phyloP scores from a whole-genome alignment of 805 yeast species.

The Candida montana region DNA sequence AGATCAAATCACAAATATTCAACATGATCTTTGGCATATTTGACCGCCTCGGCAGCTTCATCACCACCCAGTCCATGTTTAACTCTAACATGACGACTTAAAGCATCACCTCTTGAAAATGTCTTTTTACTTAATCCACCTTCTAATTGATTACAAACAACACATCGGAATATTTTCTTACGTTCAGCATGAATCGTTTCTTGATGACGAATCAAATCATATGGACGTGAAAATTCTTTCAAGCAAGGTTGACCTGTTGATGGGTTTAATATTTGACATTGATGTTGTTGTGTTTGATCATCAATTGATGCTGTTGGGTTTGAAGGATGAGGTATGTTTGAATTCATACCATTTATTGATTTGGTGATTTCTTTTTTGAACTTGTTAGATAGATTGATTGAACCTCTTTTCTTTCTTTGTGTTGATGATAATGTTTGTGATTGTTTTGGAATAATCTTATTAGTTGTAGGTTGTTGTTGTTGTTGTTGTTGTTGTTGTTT shows the following conservation, averaged over 20 bases:
- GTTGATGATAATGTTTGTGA: not conserved
- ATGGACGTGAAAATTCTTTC: constrained; percentile 87
- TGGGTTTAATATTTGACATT: constrained; percentile 57
- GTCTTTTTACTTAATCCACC: constrained; percentile 53
- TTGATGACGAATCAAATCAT: constrained; percentile 91
- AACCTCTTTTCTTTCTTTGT: constrained; percentile 1
- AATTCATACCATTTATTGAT: not conserved
- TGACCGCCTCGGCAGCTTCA: constrained; percentile 66
- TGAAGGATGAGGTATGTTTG: not conserved
- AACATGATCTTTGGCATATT: constrained; percentile 72
- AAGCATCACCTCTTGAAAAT: constrained; percentile 90
- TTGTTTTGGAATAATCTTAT: no score
- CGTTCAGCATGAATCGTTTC: constrained; percentile 91
- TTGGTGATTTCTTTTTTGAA: not conserved
- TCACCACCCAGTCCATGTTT: constrained; percentile 72
- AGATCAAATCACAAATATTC: constrained; percentile 37
- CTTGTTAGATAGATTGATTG: not conserved
- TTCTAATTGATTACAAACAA: constrained; percentile 56
- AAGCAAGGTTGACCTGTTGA: constrained; percentile 59
- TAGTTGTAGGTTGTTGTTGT: not conserved
- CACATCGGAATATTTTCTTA: constrained; percentile 81
- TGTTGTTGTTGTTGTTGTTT: not conserved
- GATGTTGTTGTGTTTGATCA: constrained; percentile 26
- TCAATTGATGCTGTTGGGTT: not conserved
- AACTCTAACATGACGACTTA: constrained; percentile 87